phyloP scores from a whole-genome alignment of 257 asterid genomes.

The Prunella vulgaris region DNA sequence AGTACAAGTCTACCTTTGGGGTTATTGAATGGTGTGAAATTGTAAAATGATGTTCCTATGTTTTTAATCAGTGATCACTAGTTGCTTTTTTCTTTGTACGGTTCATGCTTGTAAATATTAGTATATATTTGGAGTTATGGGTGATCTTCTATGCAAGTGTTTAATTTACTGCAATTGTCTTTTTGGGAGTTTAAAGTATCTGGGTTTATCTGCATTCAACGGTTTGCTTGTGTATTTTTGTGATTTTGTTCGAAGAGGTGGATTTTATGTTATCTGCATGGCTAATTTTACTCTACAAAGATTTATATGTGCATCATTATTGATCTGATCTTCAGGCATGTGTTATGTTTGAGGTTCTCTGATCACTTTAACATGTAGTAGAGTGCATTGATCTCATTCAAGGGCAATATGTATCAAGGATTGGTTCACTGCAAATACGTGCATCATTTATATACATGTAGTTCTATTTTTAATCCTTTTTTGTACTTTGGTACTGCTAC shows the following conservation, averaged over 20 bases:
- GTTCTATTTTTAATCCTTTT: background rate
- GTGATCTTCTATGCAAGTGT: conserved; percentile 1
- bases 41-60: background rate
- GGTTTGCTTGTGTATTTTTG: background rate
- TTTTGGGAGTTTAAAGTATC: background rate
- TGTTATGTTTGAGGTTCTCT: background rate
- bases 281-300: background rate
- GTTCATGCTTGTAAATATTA: background rate
- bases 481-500: background rate
- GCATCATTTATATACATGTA: background rate
- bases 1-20: background rate
- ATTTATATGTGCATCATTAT: background rate
- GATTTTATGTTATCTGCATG: background rate
- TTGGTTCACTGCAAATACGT: background rate
- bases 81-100: background rate
- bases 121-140: conserved; percentile 6
- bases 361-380: background rate
- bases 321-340: background rate
- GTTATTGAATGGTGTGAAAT: background rate
- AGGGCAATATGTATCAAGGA: background rate
- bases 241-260: background rate
- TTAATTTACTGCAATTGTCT: background rate
- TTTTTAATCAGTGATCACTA: background rate
- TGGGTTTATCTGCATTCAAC: background rate
- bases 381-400: background rate